phyloP scores from a whole-genome alignment of 345 rosid genomes.

The Populus alba region DNA sequence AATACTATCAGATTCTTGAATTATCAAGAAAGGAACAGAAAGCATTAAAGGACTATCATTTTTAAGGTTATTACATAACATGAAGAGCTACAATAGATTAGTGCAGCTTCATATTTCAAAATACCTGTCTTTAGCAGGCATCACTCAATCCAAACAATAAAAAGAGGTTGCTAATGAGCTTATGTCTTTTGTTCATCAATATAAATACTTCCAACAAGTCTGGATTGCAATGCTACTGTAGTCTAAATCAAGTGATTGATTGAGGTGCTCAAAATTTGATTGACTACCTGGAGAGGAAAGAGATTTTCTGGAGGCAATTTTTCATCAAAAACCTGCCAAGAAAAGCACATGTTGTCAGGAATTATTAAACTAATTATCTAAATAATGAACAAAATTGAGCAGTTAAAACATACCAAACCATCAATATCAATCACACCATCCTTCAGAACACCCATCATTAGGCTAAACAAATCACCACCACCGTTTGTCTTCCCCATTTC shows the following conservation, averaged over 20 bases:
- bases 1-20: neutral
- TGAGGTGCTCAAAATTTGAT: neutral
- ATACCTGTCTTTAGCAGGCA: neutral
- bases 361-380: neutral
- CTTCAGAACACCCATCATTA: slow-evolving; percentile 84
- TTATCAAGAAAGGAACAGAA: too few relatives aligned
- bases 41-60: neutral
- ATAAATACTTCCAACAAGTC: neutral
- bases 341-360: neutral
- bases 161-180: neutral
- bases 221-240: neutral
- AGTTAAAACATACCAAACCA: slow-evolving; percentile 69
- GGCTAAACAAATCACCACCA: slow-evolving; percentile 76
- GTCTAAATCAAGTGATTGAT: neutral
- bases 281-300: slow-evolving; percentile 81
- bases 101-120: neutral
- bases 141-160: neutral
- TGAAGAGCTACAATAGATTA: neutral
- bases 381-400: slow-evolving; percentile 1
- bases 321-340: slow-evolving; percentile 75
- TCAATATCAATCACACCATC: slow-evolving; percentile 93
- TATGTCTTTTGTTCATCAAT: neutral
- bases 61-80: neutral
- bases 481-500: slow-evolving; percentile 75
- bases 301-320: slow-evolving; percentile 83